Conservation (phyloP, 257 asterid genomes). For the Dorcoceras hygrometricum region DNA sequence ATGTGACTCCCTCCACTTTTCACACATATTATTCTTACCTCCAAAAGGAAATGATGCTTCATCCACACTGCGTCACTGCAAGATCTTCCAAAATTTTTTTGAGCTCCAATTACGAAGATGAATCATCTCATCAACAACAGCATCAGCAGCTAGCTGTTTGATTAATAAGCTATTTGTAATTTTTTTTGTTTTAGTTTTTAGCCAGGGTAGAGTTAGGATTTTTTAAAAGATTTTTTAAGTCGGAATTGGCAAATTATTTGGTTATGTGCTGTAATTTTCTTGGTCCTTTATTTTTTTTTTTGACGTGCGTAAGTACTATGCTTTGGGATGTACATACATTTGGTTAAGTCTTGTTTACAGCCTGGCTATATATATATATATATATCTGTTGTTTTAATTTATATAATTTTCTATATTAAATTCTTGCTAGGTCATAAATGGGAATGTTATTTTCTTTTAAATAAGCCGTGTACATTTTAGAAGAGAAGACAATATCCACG, state of each 20-base stretch:
- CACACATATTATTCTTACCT: too few relatives aligned
- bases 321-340: slow-evolving; percentile 45
- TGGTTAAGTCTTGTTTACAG: slow-evolving; percentile 29
- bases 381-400: slow-evolving; percentile 1
- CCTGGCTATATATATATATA: slow-evolving; percentile 25
- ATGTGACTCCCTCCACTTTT: too few relatives aligned
- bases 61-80: slow-evolving; percentile 49
- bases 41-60: too few relatives aligned
- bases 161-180: slow-evolving; percentile 28
- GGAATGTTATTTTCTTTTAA: neutral
- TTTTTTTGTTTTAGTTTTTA: slow-evolving; percentile 11
- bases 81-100: slow-evolving; percentile 55
- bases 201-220: slow-evolving; percentile 48
- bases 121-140: slow-evolving; percentile 62
- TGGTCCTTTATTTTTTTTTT: too few relatives aligned
- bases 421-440: neutral
- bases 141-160: slow-evolving; percentile 70
- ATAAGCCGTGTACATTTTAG: neutral
- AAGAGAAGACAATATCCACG: too few relatives aligned
- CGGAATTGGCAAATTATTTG: slow-evolving; percentile 20
- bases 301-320: slow-evolving; percentile 25
- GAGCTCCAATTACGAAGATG: slow-evolving; percentile 73
- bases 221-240: neutral
- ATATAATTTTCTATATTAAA: neutral
- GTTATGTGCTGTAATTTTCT: slow-evolving; percentile 22